Conservation (phyloP, 2,329 filamentous ascomycete genomes). For the Saccharata proteae region DNA sequence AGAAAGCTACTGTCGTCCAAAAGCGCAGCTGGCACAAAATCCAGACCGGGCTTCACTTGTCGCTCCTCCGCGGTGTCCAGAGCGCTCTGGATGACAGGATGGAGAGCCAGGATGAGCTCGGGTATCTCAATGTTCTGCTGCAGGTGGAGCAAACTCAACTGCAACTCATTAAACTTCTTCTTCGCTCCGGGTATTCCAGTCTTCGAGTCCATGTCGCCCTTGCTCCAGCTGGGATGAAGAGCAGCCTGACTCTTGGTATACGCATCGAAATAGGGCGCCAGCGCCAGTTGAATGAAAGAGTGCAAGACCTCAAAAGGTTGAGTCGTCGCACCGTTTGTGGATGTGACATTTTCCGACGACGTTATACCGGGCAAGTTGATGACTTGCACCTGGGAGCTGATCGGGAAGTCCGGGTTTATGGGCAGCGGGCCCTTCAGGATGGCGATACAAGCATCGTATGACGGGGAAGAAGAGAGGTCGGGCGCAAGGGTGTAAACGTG, state of each 20-base stretch:
- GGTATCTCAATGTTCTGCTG: slow-evolving; percentile 98
- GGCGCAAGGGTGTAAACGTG: slow-evolving; percentile 72
- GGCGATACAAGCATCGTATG: slow-evolving; percentile 76
- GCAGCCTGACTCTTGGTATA: slow-evolving; percentile 57
- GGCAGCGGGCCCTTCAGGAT: slow-evolving; percentile 82
- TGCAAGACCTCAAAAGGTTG: slow-evolving; percentile 90
- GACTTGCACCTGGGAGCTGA: slow-evolving; percentile 82
- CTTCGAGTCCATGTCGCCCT: slow-evolving; percentile 78
- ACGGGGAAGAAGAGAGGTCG: slow-evolving; percentile 67
- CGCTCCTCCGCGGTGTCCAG: slow-evolving; percentile 63
- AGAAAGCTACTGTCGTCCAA: slow-evolving; percentile 83
- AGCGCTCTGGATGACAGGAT: slow-evolving; percentile 76
- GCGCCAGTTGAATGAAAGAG: slow-evolving; percentile 77
- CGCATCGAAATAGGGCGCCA: slow-evolving; percentile 95
- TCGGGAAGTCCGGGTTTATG: slow-evolving; percentile 69
- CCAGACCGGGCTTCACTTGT: slow-evolving; percentile 58
- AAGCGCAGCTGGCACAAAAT: slow-evolving; percentile 63
- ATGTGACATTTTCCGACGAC: slow-evolving; percentile 51
- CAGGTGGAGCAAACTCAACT: slow-evolving; percentile 77
- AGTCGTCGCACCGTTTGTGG: slow-evolving; percentile 58
- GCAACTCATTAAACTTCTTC: slow-evolving; percentile 90
- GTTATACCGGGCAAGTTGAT: slow-evolving; percentile 81
- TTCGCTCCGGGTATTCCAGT: slow-evolving; percentile 95
- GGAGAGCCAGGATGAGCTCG: slow-evolving; percentile 74
- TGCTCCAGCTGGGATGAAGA: slow-evolving; percentile 43